Conservation (phyloP, 192 early-diverging fungal genomes). For the Mortierella alpina region DNA sequence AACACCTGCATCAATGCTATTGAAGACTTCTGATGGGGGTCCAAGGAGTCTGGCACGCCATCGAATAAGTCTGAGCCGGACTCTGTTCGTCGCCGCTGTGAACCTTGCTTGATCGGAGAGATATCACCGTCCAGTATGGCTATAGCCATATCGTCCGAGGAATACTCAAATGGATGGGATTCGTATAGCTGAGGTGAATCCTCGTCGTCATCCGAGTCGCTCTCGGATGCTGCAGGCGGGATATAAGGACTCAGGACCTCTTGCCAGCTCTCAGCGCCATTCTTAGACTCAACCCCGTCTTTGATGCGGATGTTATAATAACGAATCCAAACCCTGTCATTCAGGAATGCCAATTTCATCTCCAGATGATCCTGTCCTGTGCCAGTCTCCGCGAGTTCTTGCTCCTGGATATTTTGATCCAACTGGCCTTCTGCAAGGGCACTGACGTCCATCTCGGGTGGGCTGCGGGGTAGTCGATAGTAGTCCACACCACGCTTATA, state of each 20-base stretch:
- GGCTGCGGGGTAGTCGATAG: slow-evolving; percentile 34
- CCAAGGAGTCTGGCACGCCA: background rate
- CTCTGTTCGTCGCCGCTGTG: background rate
- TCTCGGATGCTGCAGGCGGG: background rate
- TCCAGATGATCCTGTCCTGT: slow-evolving; percentile 40
- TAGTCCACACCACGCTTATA: slow-evolving; percentile 7
- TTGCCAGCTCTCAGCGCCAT: slow-evolving; percentile 37
- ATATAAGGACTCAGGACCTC: slow-evolving; percentile 26
- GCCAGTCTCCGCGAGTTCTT: background rate
- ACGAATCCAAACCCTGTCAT: slow-evolving; percentile 38
- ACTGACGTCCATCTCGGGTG: slow-evolving; percentile 7
- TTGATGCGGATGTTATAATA: slow-evolving; percentile 47
- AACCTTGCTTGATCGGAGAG: background rate
- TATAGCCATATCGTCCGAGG: slow-evolving; percentile 4
- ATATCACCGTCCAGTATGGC: slow-evolving; percentile 1
- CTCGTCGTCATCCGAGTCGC: slow-evolving; percentile 8
- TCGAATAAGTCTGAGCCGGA: background rate
- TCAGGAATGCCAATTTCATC: slow-evolving; percentile 27
- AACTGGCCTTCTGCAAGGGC: background rate
- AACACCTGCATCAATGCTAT: slow-evolving; percentile 41
- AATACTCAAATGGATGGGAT: slow-evolving; percentile 2
- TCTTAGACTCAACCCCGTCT: slow-evolving; percentile 35
- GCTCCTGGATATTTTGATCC: background rate
- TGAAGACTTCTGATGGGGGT: slow-evolving; percentile 24
- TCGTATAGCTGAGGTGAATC: too few relatives aligned